These are phyloP conservation scores for Botrytis cinerea DNA, from an alignment of 2,329 filamentous ascomycete species.

Conservation along the genomic window DNA sequence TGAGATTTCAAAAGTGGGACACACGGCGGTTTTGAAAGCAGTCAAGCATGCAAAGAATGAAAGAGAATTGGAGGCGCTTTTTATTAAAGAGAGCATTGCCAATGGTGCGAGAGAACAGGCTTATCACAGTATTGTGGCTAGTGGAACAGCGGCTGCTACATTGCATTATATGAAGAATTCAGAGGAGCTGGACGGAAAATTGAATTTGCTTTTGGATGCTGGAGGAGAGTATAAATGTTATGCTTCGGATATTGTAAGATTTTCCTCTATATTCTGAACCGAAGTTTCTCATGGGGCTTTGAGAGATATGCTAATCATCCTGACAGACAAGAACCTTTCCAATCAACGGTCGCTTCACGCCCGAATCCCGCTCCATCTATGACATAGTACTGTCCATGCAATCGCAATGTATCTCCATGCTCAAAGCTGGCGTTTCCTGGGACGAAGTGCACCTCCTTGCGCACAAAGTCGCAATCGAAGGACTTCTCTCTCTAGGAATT, in stretches of 20 bases:
- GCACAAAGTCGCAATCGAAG: conserved; percentile 79
- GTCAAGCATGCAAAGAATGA: conserved; percentile 72
- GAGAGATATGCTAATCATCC: conserved; percentile 6
- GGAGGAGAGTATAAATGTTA: conserved; percentile 77
- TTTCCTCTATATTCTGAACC: neutral
- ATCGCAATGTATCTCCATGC: conserved; percentile 68
- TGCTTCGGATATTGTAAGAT: conserved; percentile 63
- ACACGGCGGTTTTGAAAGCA: conserved; percentile 60
- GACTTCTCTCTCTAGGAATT: conserved; percentile 74
- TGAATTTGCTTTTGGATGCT: conserved; percentile 81
- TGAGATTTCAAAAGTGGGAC: conserved; percentile 65
- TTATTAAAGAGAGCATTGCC: conserved; percentile 74
- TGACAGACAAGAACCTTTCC: conserved; percentile 83
- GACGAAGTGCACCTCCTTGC: conserved; percentile 79
- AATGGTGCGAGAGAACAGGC: conserved; percentile 79
- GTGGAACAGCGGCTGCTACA: conserved; percentile 77
- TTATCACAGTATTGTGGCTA: conserved; percentile 83
- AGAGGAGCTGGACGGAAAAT: conserved; percentile 66
- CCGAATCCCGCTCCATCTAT: conserved; percentile 74
- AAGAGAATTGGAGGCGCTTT: conserved; percentile 78
- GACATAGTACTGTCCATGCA: conserved; percentile 88
- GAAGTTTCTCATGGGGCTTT: neutral
- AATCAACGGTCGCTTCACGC: conserved; percentile 68
- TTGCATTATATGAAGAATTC: conserved; percentile 87
- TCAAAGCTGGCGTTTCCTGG: conserved; percentile 76